Evolutionary conservation across 1,284 basidiomycete genomes (phyloP).

Genomic region (Fomitopsis palustris): DNA sequence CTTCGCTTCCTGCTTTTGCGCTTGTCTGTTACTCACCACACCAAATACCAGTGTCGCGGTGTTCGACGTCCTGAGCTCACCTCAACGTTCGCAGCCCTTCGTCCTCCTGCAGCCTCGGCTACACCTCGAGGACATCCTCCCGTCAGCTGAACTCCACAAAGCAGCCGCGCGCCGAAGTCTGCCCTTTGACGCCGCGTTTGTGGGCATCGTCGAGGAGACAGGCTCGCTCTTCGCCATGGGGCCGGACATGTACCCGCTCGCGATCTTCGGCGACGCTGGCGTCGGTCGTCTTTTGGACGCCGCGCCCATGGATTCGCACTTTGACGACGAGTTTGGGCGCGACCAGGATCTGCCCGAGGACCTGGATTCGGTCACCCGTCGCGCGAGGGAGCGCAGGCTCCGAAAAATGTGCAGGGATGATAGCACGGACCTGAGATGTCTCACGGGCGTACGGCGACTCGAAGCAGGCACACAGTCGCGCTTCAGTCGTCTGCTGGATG

Average conservation of each 20-base stretch:
- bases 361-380: conserved; percentile 42
- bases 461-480: conserved; percentile 34
- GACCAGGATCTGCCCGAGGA: conserved; percentile 34
- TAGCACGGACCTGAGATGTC: conserved; percentile 49
- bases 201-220: conserved; percentile 69
- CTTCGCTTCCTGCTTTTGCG: conserved; percentile 2
- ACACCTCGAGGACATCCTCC: conserved; percentile 60
- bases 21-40: conserved; percentile 7
- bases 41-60: conserved; percentile 64
- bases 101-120: conserved; percentile 78
- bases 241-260: conserved; percentile 69
- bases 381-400: conserved; percentile 33
- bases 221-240: conserved; percentile 79
- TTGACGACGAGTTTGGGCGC: conserved; percentile 10
- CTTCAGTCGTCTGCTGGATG: conserved; percentile 33
- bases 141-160: conserved; percentile 37
- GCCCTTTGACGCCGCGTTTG: conserved; percentile 57
- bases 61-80: conserved; percentile 66
- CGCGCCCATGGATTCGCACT: conserved; percentile 23
- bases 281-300: conserved; percentile 32
- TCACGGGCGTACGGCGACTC: conserved; percentile 55
- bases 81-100: conserved; percentile 53
- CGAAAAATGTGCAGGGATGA: conserved; percentile 33
- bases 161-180: conserved; percentile 31
- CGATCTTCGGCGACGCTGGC: conserved; percentile 56